Conservation (phyloP, 768 basidiomycete genomes). For the Ephemerocybe angulata region DNA sequence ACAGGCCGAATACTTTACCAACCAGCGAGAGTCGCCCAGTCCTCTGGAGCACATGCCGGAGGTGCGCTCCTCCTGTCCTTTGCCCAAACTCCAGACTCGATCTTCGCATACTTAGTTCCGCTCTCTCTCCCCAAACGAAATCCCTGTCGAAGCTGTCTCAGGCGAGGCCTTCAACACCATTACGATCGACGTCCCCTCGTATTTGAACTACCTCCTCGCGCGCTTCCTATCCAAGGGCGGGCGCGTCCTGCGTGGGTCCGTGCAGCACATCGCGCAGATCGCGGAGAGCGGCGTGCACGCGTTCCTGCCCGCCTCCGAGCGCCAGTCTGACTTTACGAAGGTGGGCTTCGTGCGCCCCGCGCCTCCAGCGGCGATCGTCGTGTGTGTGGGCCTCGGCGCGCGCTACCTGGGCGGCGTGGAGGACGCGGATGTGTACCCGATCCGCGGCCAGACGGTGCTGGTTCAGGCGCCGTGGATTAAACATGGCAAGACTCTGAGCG, state of each 20-base stretch:
- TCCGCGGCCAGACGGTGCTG: conserved; percentile 82
- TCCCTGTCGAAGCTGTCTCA: conserved; percentile 31
- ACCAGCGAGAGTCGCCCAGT: conserved; percentile 36
- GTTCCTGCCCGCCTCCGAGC: conserved; percentile 22
- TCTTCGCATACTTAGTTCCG: conserved; percentile 30
- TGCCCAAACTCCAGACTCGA: neutral
- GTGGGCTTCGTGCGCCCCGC: neutral
- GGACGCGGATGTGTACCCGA: conserved; percentile 68
- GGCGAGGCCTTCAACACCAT: conserved; percentile 65
- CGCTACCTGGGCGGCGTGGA: conserved; percentile 77
- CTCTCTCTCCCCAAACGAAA: conserved; percentile 27
- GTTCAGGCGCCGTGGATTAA: conserved; percentile 67
- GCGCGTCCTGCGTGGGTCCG: conserved; percentile 47
- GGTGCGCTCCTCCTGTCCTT: too few relatives aligned
- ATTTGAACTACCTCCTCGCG: conserved; percentile 66
- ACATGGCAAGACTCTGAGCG: conserved; percentile 46
- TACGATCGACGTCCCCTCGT: conserved; percentile 66
- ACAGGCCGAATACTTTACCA: conserved; percentile 59
- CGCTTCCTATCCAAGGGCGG: conserved; percentile 69
- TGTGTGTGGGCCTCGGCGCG: conserved; percentile 73
- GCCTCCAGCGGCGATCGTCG: conserved; percentile 54
- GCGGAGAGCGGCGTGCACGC: conserved; percentile 54
- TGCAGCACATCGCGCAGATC: conserved; percentile 70
- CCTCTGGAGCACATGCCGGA: conserved; percentile 52
- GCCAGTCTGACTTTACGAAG: conserved; percentile 13